Base-by-base conservation (phyloP, 2,329 filamentous ascomycete species). In the Stagonosporopsis cucurbitacearum region DNA sequence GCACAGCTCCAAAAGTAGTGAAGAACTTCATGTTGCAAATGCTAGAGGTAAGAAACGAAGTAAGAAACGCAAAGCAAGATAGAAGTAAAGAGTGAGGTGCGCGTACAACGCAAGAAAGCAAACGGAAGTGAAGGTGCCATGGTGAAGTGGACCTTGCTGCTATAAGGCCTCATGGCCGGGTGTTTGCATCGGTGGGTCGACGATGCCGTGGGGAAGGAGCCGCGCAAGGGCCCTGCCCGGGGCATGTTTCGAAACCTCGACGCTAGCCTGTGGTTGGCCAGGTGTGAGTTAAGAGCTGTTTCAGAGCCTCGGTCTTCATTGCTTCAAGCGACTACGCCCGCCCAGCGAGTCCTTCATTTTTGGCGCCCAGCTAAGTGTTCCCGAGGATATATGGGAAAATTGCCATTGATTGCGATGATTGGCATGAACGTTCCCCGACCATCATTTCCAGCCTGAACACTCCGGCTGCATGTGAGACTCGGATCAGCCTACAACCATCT, bases 1-100 rank as follows among this genome's bases (percentile, higher is more conserved):
- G 69, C 69, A 65, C 72, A 64, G 72, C 72, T 73, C 72, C 70
- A 32, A 64, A 17, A 43, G 65, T 62, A 55, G 68, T 58, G 49
- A 66, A 67, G 50, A 69, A 68, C 62, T 63, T 71, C 72, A 75
- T 75, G 54, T 17, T 70, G 62, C 50, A 53, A 48, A 54, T 57
- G 45, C 28, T 54, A 51, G 28, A 42, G 56, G 48, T 63, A 59
- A 53, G 50, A 59, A 63, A 58, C 41, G 57, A 65, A 62, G 52
- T 55, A 59, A 53, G 44, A 47, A 58, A 52, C 50, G 41, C 46
- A 17, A 58, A 58, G 50, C 51, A 55, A 46, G 51, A 17, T 56
- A 32, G 23, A 56, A 58, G 56, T 49, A 71, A 68, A 54, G 68
- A 72, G 54, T 54, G 66, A 63, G 59, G 51, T 62, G 62, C 54